These are phyloP conservation scores for Mycena capillaripes DNA, from an alignment of 768 basidiomycete species.

Conservation along the genomic window DNA sequence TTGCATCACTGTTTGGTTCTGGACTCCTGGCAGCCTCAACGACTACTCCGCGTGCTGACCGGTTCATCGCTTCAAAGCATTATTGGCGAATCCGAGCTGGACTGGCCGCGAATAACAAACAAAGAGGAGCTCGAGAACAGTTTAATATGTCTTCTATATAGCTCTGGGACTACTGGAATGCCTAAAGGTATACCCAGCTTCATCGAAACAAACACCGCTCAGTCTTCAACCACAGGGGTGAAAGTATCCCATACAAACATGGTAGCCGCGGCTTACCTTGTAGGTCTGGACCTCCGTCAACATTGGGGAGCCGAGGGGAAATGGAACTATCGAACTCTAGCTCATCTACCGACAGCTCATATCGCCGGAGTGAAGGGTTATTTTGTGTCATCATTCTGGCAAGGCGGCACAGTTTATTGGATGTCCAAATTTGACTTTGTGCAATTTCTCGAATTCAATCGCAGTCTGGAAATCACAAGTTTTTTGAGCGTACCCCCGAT, in stretches of 20 bases:
- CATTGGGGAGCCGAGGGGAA: conserved; percentile 8
- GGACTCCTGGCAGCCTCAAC: conserved; percentile 20
- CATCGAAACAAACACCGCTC: not conserved
- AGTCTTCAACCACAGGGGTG: conserved; percentile 12
- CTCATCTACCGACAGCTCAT: conserved; percentile 30
- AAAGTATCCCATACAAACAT: conserved; percentile 31
- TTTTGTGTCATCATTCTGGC: conserved; percentile 21
- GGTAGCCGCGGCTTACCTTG: not conserved
- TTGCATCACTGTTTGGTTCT: conserved; percentile 24
- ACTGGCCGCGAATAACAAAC: conserved; percentile 27
- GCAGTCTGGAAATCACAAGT: conserved; percentile 12
- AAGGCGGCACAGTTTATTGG: conserved; percentile 28
- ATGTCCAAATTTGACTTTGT: conserved; percentile 31
- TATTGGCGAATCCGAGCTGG: conserved; percentile 21
- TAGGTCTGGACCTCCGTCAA: conserved; percentile 1
- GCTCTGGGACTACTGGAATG: conserved; percentile 30
- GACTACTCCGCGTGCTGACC: conserved; percentile 17
- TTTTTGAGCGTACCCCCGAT: conserved; percentile 33
- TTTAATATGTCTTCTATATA: conserved; percentile 29
- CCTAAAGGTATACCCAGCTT: conserved; percentile 33
- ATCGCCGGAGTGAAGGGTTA: conserved; percentile 29
- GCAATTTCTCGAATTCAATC: conserved; percentile 29
- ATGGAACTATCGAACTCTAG: conserved; percentile 28
- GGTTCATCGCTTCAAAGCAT: conserved; percentile 22
- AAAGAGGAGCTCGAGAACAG: conserved; percentile 28